phyloP scores from a whole-genome alignment of 2,329 filamentous ascomycete genomes.

The Whalleya microplaca region DNA sequence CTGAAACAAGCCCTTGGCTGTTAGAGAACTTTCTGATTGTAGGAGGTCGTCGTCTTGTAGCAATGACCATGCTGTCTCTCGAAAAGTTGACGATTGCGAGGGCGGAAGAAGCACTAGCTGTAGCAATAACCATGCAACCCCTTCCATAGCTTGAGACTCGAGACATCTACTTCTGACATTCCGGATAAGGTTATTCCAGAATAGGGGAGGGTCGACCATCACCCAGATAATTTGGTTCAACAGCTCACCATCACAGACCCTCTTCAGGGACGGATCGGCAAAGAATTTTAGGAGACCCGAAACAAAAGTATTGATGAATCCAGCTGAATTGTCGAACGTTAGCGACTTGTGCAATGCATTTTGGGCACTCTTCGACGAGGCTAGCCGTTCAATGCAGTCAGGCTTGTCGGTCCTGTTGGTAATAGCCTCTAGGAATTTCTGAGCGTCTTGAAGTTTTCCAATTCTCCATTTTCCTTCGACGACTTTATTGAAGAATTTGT shows the following conservation, averaged over 20 bases:
- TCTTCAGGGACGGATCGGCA: constrained; percentile 19
- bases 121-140: constrained; percentile 47
- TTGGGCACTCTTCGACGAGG: constrained; percentile 17
- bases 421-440: constrained; percentile 23
- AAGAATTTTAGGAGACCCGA: constrained; percentile 18
- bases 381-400: constrained; percentile 28
- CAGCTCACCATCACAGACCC: constrained; percentile 32
- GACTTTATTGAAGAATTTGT: constrained; percentile 20
- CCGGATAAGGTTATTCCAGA: constrained; percentile 47
- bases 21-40: constrained; percentile 1
- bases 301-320: constrained; percentile 15
- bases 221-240: constrained; percentile 48
- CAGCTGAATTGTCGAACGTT: constrained; percentile 2
- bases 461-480: constrained; percentile 21
- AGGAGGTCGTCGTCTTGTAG: constrained; percentile 23
- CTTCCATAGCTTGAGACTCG: constrained; percentile 30
- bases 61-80: constrained; percentile 33
- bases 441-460: constrained; percentile 5
- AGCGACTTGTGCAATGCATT: constrained; percentile 22
- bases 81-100: constrained; percentile 27
- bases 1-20: constrained; percentile 8
- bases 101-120: constrained; percentile 47
- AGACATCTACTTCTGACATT: constrained; percentile 27
- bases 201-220: constrained; percentile 53
- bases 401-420: constrained; percentile 21